Percentiles rank a stretch among this genome's conserved stretches.
Evolutionary conservation across 352 stramenopile genomes (phyloP).

Genomic region (Lagenidium sp.): DNA sequence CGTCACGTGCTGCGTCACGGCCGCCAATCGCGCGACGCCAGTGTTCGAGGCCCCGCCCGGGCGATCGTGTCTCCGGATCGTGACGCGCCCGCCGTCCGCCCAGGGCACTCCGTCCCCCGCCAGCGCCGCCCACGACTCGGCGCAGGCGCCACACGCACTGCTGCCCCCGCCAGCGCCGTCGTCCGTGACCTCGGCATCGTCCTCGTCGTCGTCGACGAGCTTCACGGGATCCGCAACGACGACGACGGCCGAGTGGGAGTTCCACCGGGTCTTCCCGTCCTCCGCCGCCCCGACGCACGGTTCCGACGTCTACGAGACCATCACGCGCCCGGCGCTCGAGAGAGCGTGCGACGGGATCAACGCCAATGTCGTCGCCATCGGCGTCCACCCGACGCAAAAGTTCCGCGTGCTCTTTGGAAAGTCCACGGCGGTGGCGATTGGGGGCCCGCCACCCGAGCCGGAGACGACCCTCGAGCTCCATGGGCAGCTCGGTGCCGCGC

Average conservation of each 20-base stretch:
- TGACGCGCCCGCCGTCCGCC: constrained; percentile 5
- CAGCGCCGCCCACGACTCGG: background rate
- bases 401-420: constrained; percentile 62
- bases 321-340: constrained; percentile 35
- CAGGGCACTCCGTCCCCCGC: no score
- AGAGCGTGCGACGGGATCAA: constrained; percentile 37
- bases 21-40: constrained; percentile 48
- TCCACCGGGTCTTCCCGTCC: constrained; percentile 51
- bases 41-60: constrained; percentile 48
- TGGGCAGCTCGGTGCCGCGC: constrained; percentile 40
- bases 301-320: constrained; percentile 43
- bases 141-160: background rate
- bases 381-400: constrained; percentile 64
- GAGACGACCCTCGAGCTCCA: constrained; percentile 41
- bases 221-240: background rate
- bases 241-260: constrained; percentile 39
- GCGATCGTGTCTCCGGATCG: constrained; percentile 30
- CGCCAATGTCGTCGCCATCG: constrained; percentile 51
- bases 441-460: background rate
- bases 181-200: background rate
- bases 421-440: constrained; percentile 13
- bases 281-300: constrained; percentile 19
- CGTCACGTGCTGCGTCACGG: constrained; percentile 64
- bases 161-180: background rate
- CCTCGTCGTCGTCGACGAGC: constrained; percentile 2